Evolutionary conservation across 78 protist genomes (phyloP).

Genomic region (Dictyostelium capitatum): DNA sequence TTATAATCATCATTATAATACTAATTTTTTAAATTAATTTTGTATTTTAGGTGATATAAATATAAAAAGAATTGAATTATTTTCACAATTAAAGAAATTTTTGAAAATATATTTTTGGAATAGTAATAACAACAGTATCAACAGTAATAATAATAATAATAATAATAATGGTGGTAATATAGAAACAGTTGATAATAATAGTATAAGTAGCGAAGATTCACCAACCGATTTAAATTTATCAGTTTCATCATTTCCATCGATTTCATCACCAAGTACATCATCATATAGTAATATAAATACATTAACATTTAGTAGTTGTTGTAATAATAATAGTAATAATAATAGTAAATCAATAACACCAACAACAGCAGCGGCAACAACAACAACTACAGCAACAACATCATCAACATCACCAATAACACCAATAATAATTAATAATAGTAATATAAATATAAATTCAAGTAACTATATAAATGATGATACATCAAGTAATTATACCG

Average conservation of each 20-base stretch:
- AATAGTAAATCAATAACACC: not conserved
- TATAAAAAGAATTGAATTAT: constrained; percentile 6
- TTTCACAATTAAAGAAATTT: constrained; percentile 19
- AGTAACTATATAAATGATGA: not conserved
- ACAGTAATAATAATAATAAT: too few species aligned
- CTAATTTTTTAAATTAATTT: too few species aligned
- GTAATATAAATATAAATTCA: not conserved
- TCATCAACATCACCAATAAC: not conserved
- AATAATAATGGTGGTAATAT: not conserved
- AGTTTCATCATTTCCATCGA: constrained; percentile 1
- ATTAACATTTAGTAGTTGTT: not conserved
- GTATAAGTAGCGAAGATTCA: constrained; percentile 14
- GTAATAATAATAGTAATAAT: not conserved
- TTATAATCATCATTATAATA: not conserved
- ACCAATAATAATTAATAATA: not conserved
- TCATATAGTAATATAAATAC: not conserved
- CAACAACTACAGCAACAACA: not conserved
- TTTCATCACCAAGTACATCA: not conserved
- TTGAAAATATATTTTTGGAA: constrained; percentile 11
- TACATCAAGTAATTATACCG: constrained; percentile 4
- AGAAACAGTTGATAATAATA: not conserved
- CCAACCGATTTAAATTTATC: constrained; percentile 5
- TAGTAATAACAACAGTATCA: too few species aligned
- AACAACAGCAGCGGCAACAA: not conserved
- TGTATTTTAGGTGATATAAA: constrained; percentile 1